phyloP scores from a whole-genome alignment of 2,329 filamentous ascomycete species.

The Apiospora pterosperma region DNA sequence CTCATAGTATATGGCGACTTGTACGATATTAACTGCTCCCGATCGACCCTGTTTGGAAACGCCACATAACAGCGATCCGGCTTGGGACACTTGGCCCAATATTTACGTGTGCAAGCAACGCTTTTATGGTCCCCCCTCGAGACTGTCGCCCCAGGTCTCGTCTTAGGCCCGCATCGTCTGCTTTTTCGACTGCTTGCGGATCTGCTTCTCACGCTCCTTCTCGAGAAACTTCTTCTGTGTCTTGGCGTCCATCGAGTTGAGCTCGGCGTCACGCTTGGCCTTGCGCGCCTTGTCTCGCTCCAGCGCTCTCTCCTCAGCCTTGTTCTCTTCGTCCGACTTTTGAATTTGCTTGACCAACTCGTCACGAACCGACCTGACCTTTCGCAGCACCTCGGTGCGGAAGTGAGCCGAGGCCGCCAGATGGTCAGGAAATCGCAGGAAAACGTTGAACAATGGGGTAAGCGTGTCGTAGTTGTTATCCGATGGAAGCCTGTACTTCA shows the following conservation, averaged over 20 bases:
- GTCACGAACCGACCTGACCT: slow-evolving; percentile 77
- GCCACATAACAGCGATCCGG: neutral
- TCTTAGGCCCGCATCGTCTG: slow-evolving; percentile 48
- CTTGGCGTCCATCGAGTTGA: slow-evolving; percentile 74
- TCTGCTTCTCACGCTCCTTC: slow-evolving; percentile 73
- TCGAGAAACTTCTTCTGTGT: slow-evolving; percentile 84
- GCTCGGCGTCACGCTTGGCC: slow-evolving; percentile 81
- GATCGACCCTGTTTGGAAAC: neutral
- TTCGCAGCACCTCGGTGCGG: slow-evolving; percentile 84
- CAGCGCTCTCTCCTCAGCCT: slow-evolving; percentile 71
- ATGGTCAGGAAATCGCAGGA: slow-evolving; percentile 79
- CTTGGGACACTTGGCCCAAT: neutral
- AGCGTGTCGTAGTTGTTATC: slow-evolving; percentile 61
- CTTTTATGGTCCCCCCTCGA: neutral
- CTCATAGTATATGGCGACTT: neutral
- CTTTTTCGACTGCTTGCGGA: slow-evolving; percentile 53
- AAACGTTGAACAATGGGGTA: slow-evolving; percentile 75
- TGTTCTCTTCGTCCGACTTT: slow-evolving; percentile 74
- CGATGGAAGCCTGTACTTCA: slow-evolving; percentile 69
- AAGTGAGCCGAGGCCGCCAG: slow-evolving; percentile 78
- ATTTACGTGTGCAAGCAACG: neutral
- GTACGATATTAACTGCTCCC: neutral
- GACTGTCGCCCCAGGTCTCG: neutral
- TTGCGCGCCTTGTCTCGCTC: slow-evolving; percentile 79
- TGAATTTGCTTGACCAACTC: slow-evolving; percentile 76